phyloP scores from a whole-genome alignment of 495 filamentous ascomycete species.

The Trichoderma orchidacearum region DNA sequence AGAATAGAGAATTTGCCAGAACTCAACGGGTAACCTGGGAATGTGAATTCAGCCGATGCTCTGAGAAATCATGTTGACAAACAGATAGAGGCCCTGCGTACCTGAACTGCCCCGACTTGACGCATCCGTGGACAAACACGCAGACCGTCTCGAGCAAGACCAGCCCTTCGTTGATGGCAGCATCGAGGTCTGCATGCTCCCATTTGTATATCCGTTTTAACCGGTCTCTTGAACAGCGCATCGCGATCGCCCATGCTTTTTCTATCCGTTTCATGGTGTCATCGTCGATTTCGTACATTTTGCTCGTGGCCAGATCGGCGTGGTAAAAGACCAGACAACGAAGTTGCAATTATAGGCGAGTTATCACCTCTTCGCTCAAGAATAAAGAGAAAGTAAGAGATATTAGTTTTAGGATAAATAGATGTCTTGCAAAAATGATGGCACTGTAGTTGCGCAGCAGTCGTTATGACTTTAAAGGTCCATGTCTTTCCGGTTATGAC shows the following conservation, averaged over 20 bases:
- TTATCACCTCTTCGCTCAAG: no score
- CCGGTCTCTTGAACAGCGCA: neutral
- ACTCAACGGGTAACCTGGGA: neutral
- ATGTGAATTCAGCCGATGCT: neutral
- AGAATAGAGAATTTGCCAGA: neutral
- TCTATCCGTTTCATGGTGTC: neutral
- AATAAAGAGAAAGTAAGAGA: no score
- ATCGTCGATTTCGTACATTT: neutral
- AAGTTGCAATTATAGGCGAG: no score
- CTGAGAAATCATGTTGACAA: neutral
- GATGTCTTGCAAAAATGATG: no score
- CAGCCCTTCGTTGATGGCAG: neutral
- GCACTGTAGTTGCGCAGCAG: no score
- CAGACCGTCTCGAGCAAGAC: constrained; percentile 2
- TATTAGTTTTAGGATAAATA: no score
- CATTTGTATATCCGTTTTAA: neutral
- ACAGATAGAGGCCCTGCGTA: neutral
- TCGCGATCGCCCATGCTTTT: neutral
- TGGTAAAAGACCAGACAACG: no score
- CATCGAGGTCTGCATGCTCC: neutral
- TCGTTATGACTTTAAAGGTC: no score
- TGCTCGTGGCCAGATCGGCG: no score
- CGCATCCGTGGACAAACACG: neutral
- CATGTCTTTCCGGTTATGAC: no score
- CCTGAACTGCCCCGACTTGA: constrained; percentile 2